Conservation (phyloP, 2,329 filamentous ascomycete genomes). For the Aspergillus ochraceoroseus region DNA sequence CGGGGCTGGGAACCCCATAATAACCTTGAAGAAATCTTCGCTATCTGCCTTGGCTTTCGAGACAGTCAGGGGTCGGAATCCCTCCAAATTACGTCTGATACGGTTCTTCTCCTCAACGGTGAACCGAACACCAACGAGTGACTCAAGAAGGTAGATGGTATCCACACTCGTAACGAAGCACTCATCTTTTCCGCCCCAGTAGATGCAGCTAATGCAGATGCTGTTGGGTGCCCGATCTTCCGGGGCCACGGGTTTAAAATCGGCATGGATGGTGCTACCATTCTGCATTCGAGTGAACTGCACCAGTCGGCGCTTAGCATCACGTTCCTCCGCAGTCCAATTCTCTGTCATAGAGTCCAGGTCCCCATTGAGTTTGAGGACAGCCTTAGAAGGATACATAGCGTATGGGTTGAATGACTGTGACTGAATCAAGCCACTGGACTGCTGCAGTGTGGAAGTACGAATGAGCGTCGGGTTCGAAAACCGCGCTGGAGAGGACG, state of each 20-base stretch:
- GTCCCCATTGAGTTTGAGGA: conserved; percentile 79
- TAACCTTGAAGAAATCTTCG: conserved; percentile 97
- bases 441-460: conserved; percentile 61
- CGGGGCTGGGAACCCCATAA: conserved; percentile 93
- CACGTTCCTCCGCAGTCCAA: conserved; percentile 79
- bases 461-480: conserved; percentile 60
- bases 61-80: conserved; percentile 85
- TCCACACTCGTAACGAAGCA: conserved; percentile 96
- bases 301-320: conserved; percentile 75
- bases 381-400: conserved; percentile 77
- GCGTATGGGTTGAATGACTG: conserved; percentile 70
- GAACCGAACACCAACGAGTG: conserved; percentile 79
- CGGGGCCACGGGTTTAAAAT: conserved; percentile 71
- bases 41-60: conserved; percentile 89
- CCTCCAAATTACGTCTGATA: conserved; percentile 90
- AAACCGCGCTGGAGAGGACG: conserved; percentile 44
- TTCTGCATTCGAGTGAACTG: conserved; percentile 78
- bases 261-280: conserved; percentile 74
- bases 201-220: conserved; percentile 96
- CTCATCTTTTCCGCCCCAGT: conserved; percentile 86
- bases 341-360: conserved; percentile 75
- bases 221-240: conserved; percentile 77
- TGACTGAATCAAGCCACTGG: conserved; percentile 45
- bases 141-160: conserved; percentile 90
- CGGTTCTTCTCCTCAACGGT: conserved; percentile 98